A percentile compares a stretch with the other conserved stretches of the same genome.
Conservation (phyloP, 768 basidiomycete species). For the Serpula lacrymans region DNA sequence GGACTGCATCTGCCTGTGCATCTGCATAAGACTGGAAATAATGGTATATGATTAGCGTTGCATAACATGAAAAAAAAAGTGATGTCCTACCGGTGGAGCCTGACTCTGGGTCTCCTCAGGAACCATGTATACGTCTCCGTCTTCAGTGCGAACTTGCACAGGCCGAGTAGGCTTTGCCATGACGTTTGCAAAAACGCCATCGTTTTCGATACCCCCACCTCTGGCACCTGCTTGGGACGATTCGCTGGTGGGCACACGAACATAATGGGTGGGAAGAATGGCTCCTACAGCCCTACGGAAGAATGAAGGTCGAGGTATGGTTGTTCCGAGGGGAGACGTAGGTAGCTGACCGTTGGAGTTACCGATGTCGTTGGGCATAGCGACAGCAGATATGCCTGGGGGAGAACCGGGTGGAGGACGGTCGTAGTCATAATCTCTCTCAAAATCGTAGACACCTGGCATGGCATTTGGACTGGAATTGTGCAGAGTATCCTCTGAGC, state of each 20-base stretch:
- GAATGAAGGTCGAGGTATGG: slow-evolving; percentile 43
- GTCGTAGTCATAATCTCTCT: slow-evolving; percentile 66
- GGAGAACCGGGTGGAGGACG: slow-evolving; percentile 80
- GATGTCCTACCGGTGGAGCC: slow-evolving; percentile 73
- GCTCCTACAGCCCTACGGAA: slow-evolving; percentile 55
- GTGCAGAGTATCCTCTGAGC: slow-evolving; percentile 17
- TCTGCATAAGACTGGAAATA: slow-evolving; percentile 69
- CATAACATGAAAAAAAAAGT: slow-evolving; percentile 1
- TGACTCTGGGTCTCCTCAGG: slow-evolving; percentile 84
- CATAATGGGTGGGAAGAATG: slow-evolving; percentile 65
- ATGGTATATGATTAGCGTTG: slow-evolving; percentile 1
- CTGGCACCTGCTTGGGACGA: slow-evolving; percentile 25
- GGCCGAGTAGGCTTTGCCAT: slow-evolving; percentile 74
- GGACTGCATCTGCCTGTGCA: slow-evolving; percentile 87
- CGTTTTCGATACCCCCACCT: slow-evolving; percentile 80
- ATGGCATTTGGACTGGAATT: slow-evolving; percentile 14
- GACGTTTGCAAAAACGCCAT: slow-evolving; percentile 95
- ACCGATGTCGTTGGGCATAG: slow-evolving; percentile 64
- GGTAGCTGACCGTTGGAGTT: slow-evolving; percentile 72
- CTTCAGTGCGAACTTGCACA: slow-evolving; percentile 42
- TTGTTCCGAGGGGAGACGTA: slow-evolving; percentile 35
- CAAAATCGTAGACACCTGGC: slow-evolving; percentile 71
- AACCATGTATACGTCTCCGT: slow-evolving; percentile 58
- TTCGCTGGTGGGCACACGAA: slow-evolving; percentile 43
- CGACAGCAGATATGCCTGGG: slow-evolving; percentile 52